Evolutionary conservation across 1,284 basidiomycete species (phyloP).

Genomic region (Cryptococcus deneoformans): DNA sequence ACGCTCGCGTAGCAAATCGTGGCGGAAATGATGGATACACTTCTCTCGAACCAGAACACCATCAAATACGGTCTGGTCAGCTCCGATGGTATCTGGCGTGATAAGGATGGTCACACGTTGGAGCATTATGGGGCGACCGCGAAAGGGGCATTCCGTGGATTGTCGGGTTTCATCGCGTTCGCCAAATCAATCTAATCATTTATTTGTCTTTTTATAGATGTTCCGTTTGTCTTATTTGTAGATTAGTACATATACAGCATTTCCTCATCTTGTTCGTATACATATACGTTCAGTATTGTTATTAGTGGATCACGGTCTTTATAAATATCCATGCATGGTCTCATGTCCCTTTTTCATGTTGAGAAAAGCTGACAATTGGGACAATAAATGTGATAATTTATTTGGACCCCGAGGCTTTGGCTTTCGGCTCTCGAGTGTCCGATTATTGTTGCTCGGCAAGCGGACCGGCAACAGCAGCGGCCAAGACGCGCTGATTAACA

Average conservation of each 20-base stretch:
- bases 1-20: conserved; percentile 53
- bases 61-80: conserved; percentile 62
- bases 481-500: too few relatives aligned
- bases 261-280: neutral
- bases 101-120: conserved; percentile 55
- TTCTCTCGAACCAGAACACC: conserved; percentile 69
- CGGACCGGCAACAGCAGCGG: neutral
- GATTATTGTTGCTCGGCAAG: neutral
- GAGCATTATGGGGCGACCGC: conserved; percentile 45
- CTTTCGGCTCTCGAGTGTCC: too few relatives aligned
- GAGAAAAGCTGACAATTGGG: too few relatives aligned
- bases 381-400: too few relatives aligned
- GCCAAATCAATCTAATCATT: conserved; percentile 34
- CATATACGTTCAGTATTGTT: neutral
- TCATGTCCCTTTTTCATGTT: too few relatives aligned
- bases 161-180: conserved; percentile 39
- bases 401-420: too few relatives aligned
- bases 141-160: conserved; percentile 40
- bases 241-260: conserved; percentile 2
- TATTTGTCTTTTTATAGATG: neutral
- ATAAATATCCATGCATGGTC: too few relatives aligned
- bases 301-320: too few relatives aligned
- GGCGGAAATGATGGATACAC: conserved; percentile 61
- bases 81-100: conserved; percentile 66
- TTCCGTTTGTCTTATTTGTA: neutral